phyloP scores from a whole-genome alignment of 2,329 filamentous ascomycete species.

The Ophiostoma sp. region DNA sequence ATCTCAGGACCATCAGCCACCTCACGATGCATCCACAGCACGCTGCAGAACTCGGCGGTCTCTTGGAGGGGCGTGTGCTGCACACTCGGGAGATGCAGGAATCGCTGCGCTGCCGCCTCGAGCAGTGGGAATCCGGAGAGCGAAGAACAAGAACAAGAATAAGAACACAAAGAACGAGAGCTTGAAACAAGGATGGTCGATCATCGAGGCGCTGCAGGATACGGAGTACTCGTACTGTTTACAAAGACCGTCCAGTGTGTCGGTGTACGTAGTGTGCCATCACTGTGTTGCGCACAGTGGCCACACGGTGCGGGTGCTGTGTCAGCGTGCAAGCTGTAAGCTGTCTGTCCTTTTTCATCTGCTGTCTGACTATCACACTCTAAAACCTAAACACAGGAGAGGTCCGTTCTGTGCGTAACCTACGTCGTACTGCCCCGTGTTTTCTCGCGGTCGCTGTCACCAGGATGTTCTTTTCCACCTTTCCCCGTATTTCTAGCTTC shows the following conservation, averaged over 20 bases:
- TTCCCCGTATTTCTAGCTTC: too few relatives aligned
- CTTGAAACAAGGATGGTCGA: neutral
- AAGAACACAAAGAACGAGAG: neutral
- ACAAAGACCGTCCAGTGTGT: neutral
- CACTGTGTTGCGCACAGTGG: neutral
- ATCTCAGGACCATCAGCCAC: neutral
- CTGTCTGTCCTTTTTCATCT: neutral
- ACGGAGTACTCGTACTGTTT: too few relatives aligned
- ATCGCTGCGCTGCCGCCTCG: too few relatives aligned
- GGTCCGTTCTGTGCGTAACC: too few relatives aligned
- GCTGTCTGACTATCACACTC: neutral
- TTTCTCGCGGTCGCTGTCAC: too few relatives aligned
- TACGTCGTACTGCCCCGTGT: too few relatives aligned
- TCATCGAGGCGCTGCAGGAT: neutral
- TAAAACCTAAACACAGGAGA: too few relatives aligned
- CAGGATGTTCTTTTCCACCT: too few relatives aligned
- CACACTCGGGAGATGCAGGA: conserved; percentile 5
- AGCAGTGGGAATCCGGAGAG: neutral
- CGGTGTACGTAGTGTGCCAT: neutral
- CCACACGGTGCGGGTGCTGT: neutral
- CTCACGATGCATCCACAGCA: neutral
- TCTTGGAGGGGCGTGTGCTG: conserved; percentile 4
- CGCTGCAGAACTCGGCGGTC: neutral
- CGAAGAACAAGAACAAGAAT: neutral
- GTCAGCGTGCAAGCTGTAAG: neutral